phyloP scores from a whole-genome alignment of 768 basidiomycete species.

The Chalciporus sphaerocephalus region DNA sequence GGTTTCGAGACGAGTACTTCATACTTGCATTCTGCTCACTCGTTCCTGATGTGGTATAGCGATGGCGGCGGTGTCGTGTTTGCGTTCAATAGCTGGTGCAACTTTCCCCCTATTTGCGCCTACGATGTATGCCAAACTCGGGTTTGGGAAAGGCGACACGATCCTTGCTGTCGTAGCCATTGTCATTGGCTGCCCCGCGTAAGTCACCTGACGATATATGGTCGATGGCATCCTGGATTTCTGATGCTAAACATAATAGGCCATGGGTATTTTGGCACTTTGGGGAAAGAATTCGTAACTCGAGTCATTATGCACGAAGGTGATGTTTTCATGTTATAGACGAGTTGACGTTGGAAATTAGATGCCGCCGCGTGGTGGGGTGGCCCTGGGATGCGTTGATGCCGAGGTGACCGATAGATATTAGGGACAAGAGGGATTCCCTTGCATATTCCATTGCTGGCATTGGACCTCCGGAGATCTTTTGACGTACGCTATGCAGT shows the following conservation, averaged over 20 bases:
- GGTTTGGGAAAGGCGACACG: constrained; percentile 67
- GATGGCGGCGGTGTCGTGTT: constrained; percentile 57
- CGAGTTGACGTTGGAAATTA: too few relatives aligned
- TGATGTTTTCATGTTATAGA: neutral
- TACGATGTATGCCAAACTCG: constrained; percentile 58
- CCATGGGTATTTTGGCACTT: constrained; percentile 43
- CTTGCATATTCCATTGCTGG: too few relatives aligned
- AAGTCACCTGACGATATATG: constrained; percentile 2
- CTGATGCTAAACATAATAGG: constrained; percentile 36
- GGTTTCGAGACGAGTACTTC: constrained; percentile 9
- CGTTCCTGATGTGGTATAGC: constrained; percentile 34
- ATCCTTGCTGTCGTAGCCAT: constrained; percentile 58
- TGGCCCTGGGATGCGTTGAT: too few relatives aligned
- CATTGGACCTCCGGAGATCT: too few relatives aligned
- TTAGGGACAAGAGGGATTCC: too few relatives aligned
- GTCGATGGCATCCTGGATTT: constrained; percentile 11
- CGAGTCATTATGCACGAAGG: constrained; percentile 40
- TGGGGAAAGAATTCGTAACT: constrained; percentile 46
- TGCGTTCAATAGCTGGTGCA: constrained; percentile 67
- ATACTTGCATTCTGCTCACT: neutral
- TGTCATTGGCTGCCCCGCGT: constrained; percentile 55
- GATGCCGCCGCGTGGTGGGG: too few relatives aligned
- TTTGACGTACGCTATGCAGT: too few relatives aligned
- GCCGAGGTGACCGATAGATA: too few relatives aligned
- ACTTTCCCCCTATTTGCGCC: constrained; percentile 77